Conservation (phyloP, 805 yeast species). For the Ogataea kodamae region DNA sequence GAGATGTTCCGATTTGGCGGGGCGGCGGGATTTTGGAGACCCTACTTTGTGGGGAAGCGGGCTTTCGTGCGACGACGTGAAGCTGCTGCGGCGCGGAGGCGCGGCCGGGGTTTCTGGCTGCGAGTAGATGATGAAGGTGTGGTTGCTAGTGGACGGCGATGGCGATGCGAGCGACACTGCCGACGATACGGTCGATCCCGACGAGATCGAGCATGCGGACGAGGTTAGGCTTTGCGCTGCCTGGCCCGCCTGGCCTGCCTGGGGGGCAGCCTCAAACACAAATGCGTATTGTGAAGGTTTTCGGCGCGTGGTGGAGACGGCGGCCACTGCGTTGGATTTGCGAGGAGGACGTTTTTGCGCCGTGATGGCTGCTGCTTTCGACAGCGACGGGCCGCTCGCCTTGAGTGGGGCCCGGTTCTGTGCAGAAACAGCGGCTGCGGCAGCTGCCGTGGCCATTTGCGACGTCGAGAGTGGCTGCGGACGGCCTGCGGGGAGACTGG, state of each 20-base stretch:
- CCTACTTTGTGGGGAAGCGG: conserved; percentile 16
- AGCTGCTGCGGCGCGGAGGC: conserved; percentile 6
- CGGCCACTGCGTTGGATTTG: no score
- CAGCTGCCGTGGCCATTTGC: conserved; percentile 31
- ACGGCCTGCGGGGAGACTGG: no score
- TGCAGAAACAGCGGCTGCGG: conserved; percentile 27
- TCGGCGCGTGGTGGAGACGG: no score
- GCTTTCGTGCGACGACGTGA: conserved; percentile 11
- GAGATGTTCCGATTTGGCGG: conserved; percentile 6
- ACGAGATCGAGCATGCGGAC: conserved; percentile 20
- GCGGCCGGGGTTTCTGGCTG: conserved; percentile 3
- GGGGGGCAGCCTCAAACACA: conserved; percentile 23
- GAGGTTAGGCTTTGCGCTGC: conserved; percentile 9
- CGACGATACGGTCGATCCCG: conserved; percentile 19
- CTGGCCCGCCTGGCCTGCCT: no score
- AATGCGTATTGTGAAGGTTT: conserved; percentile 12
- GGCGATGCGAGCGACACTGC: conserved; percentile 12
- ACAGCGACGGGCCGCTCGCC: conserved; percentile 14
- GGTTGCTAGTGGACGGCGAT: conserved; percentile 13
- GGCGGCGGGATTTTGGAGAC: conserved; percentile 1
- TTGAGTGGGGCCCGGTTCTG: conserved; percentile 17
- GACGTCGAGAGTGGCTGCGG: conserved; percentile 21
- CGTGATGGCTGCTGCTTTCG: conserved; percentile 25
- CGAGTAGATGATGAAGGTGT: conserved; percentile 16
- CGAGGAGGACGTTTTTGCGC: conserved; percentile 15